Evolutionary conservation across 768 basidiomycete genomes (phyloP).

Genomic region (Lyophyllum semitale): DNA sequence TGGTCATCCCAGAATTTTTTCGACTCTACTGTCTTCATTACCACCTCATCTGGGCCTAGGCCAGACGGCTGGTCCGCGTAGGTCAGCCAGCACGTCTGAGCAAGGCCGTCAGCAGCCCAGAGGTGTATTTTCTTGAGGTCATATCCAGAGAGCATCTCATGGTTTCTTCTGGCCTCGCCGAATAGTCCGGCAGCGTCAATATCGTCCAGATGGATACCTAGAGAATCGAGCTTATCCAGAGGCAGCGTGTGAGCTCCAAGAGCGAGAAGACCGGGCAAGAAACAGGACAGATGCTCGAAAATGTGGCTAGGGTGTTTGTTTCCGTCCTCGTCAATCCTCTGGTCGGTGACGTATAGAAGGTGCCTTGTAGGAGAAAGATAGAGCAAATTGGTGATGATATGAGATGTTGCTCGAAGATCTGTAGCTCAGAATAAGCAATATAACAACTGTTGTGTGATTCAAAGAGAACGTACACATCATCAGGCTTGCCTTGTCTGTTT

Average conservation of each 20-base stretch:
- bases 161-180: conserved; percentile 35
- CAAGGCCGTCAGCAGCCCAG: conserved; percentile 78
- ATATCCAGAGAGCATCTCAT: conserved; percentile 40
- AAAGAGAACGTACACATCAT: conserved; percentile 61
- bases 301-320: conserved; percentile 41
- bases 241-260: conserved; percentile 67
- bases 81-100: conserved; percentile 67
- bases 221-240: conserved; percentile 48
- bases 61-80: conserved; percentile 75
- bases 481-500: conserved; percentile 58
- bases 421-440: conserved; percentile 5
- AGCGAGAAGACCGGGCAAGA: conserved; percentile 74
- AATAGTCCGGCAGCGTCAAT: conserved; percentile 39
- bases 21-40: conserved; percentile 31
- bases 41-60: conserved; percentile 64
- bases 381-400: conserved; percentile 65
- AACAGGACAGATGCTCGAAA: conserved; percentile 79
- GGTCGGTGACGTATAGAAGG: conserved; percentile 71
- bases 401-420: conserved; percentile 65
- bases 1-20: conserved; percentile 20
- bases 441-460: background rate
- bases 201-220: conserved; percentile 47
- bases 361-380: conserved; percentile 65
- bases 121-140: conserved; percentile 65
- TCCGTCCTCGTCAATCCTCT: conserved; percentile 26